Conservation (phyloP, 225 moss, liverwort and hornwort genomes). For the Pseudisothecium myosuroides region DNA sequence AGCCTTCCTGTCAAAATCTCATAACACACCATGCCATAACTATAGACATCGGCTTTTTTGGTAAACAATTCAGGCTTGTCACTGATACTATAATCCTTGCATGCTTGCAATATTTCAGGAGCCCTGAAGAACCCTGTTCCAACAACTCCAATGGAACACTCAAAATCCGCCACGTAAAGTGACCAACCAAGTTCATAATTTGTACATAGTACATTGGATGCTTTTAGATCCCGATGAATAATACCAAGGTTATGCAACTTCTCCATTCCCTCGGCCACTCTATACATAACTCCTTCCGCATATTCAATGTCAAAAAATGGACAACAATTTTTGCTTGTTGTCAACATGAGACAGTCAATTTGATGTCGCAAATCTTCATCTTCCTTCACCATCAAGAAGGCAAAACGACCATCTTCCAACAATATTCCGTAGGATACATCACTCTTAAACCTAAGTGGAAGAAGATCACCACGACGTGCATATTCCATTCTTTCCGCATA, state of each 20-base stretch:
- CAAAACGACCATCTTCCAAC: not conserved
- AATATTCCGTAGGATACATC: not conserved
- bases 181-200: accelerated
- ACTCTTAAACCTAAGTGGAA: accelerated
- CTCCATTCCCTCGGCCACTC: too few species aligned
- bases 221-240: too few species aligned
- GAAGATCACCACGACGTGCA: accelerated
- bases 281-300: too few species aligned
- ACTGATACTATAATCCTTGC: not conserved
- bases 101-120: not conserved
- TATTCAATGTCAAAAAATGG: too few species aligned
- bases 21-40: not conserved
- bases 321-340: too few species aligned
- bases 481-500: accelerated
- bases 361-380: not conserved
- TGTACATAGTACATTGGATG: too few species aligned
- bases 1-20: not conserved
- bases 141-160: not conserved
- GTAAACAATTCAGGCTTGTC: not conserved
- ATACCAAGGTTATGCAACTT: too few species aligned
- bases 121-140: not conserved
- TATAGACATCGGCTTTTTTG: not conserved
- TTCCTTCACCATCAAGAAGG: not conserved
- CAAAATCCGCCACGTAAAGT: accelerated
- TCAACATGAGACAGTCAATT: not conserved